phyloP scores from a whole-genome alignment of 192 early-diverging fungal species.

The Coemansia sp. region DNA sequence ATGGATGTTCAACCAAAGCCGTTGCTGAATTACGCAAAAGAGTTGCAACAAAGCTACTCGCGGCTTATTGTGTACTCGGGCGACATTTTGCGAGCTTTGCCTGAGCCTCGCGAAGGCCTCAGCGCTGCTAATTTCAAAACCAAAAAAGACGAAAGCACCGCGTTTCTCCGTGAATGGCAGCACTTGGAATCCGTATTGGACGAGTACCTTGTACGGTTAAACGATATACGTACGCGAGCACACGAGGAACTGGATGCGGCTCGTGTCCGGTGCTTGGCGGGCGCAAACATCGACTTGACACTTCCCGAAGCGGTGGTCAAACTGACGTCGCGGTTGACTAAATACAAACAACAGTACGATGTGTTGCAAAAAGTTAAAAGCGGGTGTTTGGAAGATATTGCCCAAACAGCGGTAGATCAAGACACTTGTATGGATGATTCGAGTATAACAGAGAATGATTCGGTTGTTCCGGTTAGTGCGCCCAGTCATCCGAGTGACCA shows the following conservation, averaged over 20 bases:
- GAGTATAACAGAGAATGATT: background rate
- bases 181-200: constrained; percentile 48
- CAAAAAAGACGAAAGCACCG: constrained; percentile 45
- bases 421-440: background rate
- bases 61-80: constrained; percentile 52
- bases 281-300: constrained; percentile 43
- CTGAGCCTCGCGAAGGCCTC: constrained; percentile 47
- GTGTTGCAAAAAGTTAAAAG: constrained; percentile 26
- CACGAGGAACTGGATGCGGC: constrained; percentile 53
- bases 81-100: constrained; percentile 48
- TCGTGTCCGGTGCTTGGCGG: constrained; percentile 36
- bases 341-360: constrained; percentile 41
- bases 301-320: constrained; percentile 35
- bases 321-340: constrained; percentile 19
- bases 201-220: constrained; percentile 47
- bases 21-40: constrained; percentile 45
- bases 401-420: background rate
- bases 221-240: constrained; percentile 44
- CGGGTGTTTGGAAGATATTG: constrained; percentile 24
- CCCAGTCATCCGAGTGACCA: background rate
- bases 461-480: background rate
- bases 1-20: constrained; percentile 29
- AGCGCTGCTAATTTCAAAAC: constrained; percentile 51
- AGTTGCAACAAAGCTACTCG: constrained; percentile 46
- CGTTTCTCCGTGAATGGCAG: constrained; percentile 51